Conservation (phyloP, 2,329 filamentous ascomycete species). For the Trichoderma polysporum region DNA sequence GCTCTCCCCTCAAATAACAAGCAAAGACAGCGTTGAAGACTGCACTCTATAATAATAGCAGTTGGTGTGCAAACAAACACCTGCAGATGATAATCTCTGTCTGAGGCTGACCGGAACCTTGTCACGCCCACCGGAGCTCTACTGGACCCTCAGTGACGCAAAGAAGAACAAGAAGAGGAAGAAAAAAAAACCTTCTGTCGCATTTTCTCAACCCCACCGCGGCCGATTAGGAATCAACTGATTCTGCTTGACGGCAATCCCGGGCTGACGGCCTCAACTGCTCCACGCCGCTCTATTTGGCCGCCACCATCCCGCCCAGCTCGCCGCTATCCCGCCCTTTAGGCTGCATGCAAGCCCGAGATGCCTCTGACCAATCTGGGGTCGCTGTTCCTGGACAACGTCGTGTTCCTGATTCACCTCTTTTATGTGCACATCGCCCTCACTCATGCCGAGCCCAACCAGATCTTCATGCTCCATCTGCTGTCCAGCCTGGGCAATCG, state of each 20-base stretch:
- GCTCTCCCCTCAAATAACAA: not conserved
- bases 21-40: not conserved
- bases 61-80: not conserved
- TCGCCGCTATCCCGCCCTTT: not conserved
- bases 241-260: no score
- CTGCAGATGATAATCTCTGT: not conserved
- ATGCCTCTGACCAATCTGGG: constrained; percentile 56
- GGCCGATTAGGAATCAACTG: constrained; percentile 3
- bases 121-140: not conserved
- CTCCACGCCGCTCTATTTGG: not conserved
- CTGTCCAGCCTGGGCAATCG: constrained; percentile 48
- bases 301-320: not conserved
- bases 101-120: not conserved
- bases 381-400: constrained; percentile 50
- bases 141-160: not conserved
- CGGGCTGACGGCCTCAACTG: not conserved
- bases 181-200: not conserved
- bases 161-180: not conserved
- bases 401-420: constrained; percentile 55
- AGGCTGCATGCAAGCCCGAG: not conserved
- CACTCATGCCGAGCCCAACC: constrained; percentile 47
- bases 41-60: no score
- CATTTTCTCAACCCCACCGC: not conserved
- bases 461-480: constrained; percentile 49
- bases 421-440: constrained; percentile 54